Evolutionary conservation across 371 early-diverging fungal genomes (phyloP), one percentile per base, ranked within the genome.

Genomic region (Mycotypha africana): DNA sequence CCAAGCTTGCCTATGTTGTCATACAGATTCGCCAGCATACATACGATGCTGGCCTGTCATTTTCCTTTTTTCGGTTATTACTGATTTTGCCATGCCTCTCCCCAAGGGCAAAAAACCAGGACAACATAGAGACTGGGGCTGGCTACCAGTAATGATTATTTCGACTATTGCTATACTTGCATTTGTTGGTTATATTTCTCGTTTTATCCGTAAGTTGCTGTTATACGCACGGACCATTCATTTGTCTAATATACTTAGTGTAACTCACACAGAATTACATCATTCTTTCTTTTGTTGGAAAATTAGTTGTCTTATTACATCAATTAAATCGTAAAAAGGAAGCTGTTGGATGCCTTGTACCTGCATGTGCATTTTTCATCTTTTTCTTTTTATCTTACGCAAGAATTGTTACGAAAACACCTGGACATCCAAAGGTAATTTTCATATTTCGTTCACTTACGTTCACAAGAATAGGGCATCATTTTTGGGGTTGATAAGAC

Each of bases 101-200:
- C 68, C 58, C n/a, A 54, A 56, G 35, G 67, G 48, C 15, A 57
- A 53, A 34, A 67, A 60, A 20, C 58, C 60, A 38, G 59, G 61
- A 4, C 64, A 67, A 10, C 64, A 63, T 25, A 52, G 63, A 24
- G 60, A 63, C 39, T 67, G 61, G 61, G 61, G 61, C 3, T 63
- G 49, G 55, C 15, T 67, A 15, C 64, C 67, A 7, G 49, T 63
- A 2, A 20, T 60, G 15, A 42, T 63, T 4, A 54, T 67, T 3
- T 38, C 41, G 46, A 43, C 51, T 2, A 35, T 67, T 14, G 34
- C 47, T 9, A 44, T 38, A 8, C 58, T 54, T 42, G 20, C 60
- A 9, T 63, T 58, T 28, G 62, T 60, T 39, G 56, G 50, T 1
- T 63, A 63, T 34, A 15, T 58, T 10, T 47, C 40, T 35, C 47